These are phyloP conservation scores for Tillandsia fasciculata DNA, from an alignment of 176 grass and related monocot species.

Conservation along the genomic window DNA sequence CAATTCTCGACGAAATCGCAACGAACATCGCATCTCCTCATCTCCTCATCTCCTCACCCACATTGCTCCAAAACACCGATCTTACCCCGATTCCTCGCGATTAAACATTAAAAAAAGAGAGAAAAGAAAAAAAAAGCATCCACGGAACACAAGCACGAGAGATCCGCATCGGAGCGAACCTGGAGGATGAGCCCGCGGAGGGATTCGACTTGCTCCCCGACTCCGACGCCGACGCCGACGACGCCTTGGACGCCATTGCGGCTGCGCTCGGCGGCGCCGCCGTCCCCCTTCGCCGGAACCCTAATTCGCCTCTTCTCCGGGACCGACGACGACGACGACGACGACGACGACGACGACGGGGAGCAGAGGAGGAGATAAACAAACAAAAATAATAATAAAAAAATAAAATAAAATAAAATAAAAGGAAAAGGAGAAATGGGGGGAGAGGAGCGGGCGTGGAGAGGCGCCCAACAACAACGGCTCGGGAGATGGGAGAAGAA, in stretches of 20 bases:
- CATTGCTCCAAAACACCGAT: conserved; percentile 18
- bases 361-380: too few relatives aligned
- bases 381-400: too few relatives aligned
- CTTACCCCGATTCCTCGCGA: not conserved
- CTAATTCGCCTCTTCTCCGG: conserved; percentile 10
- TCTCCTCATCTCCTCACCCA: conserved; percentile 3
- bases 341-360: too few relatives aligned
- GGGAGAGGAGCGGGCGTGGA: not conserved
- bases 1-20: conserved; percentile 8
- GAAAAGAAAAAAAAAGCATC: not conserved
- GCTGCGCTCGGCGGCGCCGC: not conserved
- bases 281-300: not conserved
- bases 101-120: not conserved
- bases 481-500: too few relatives aligned
- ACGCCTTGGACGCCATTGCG: conserved; percentile 25
- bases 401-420: too few relatives aligned
- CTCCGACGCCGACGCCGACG: conserved; percentile 23
- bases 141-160: not conserved
- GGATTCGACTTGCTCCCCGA: conserved; percentile 39
- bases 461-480: not conserved
- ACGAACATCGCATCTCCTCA: not conserved
- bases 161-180: not conserved
- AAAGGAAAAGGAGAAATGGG: not conserved
- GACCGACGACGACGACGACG: not conserved
- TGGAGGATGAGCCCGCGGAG: not conserved